These are phyloP conservation scores for Geotrichum citri-aurantii DNA, from an alignment of 1,139 yeast genomes.

Conservation along the genomic window DNA sequence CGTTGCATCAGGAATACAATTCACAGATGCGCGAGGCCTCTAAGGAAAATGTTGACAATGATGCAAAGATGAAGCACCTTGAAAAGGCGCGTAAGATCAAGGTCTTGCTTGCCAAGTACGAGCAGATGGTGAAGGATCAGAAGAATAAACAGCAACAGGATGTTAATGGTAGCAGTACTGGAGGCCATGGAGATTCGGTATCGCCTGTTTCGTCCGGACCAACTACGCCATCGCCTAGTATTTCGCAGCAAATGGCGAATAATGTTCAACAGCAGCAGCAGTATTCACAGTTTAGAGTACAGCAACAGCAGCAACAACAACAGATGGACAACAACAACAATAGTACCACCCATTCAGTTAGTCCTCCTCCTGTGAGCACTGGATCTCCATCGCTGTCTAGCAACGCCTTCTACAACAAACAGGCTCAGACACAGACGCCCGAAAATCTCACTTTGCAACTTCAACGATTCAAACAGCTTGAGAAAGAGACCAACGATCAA, in stretches of 20 bases:
- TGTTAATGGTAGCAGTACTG: not conserved
- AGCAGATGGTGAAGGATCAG: conserved; percentile 15
- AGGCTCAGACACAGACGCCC: not conserved
- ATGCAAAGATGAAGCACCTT: conserved; percentile 16
- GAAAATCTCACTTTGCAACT: conserved; percentile 11
- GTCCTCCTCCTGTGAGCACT: conserved; percentile 1
- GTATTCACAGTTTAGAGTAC: conserved; percentile 10
- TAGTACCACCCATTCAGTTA: not conserved
- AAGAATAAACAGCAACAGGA: conserved; percentile 7
- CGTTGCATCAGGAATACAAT: conserved; percentile 18
- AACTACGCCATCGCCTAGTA: not conserved
- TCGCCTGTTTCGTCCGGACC: conserved; percentile 1
- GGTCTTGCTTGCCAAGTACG: conserved; percentile 16
- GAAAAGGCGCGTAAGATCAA: conserved; percentile 18
- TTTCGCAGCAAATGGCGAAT: conserved; percentile 12
- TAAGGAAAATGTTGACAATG: conserved; percentile 9
- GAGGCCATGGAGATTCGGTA: not conserved
- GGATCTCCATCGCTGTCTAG: not conserved
- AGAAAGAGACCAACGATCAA: conserved; percentile 20
- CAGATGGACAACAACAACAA: not conserved
- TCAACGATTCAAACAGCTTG: conserved; percentile 11
- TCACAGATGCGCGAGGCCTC: conserved; percentile 17
- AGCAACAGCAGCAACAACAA: not conserved
- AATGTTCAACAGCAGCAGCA: conserved; percentile 6
- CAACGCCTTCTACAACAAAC: conserved; percentile 15